These are phyloP conservation scores for Pythium insidiosum DNA, from an alignment of 352 stramenopile genomes.

Conservation along the genomic window DNA sequence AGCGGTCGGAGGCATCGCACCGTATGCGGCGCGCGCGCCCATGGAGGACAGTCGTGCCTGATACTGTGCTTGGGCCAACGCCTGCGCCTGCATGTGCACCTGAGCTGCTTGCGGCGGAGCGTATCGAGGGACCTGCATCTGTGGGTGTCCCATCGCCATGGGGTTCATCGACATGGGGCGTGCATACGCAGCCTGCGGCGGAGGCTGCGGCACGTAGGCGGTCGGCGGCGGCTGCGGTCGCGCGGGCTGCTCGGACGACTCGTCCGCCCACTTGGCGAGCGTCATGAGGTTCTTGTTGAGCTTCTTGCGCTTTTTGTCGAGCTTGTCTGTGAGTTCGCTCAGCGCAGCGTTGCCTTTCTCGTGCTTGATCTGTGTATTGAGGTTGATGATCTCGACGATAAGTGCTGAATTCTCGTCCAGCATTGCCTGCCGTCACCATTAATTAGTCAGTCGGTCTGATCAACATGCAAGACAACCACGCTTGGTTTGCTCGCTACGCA, in stretches of 20 bases:
- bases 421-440: constrained; percentile 41
- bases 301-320: constrained; percentile 86
- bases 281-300: constrained; percentile 89
- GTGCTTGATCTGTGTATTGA: constrained; percentile 86
- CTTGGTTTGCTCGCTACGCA: constrained; percentile 7
- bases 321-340: constrained; percentile 74
- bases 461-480: not conserved
- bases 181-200: constrained; percentile 22
- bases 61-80: constrained; percentile 44
- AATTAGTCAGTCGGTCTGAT: not conserved
- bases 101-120: constrained; percentile 23
- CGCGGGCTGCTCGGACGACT: constrained; percentile 64
- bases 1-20: constrained; percentile 6
- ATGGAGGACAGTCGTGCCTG: constrained; percentile 56
- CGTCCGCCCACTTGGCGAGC: constrained; percentile 82
- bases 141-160: constrained; percentile 19
- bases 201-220: constrained; percentile 14
- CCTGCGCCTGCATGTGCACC: constrained; percentile 34
- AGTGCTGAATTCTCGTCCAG: constrained; percentile 82
- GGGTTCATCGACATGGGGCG: constrained; percentile 19
- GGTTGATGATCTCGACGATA: constrained; percentile 84
- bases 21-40: constrained; percentile 18
- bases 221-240: constrained; percentile 23
- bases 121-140: constrained; percentile 24
- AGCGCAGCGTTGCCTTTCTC: constrained; percentile 68